Percentiles rank a stretch among this genome's conserved stretches.
Evolutionary conservation across 2,329 filamentous ascomycete genomes (phyloP).

Genomic region (Metarhizium robertsii): DNA sequence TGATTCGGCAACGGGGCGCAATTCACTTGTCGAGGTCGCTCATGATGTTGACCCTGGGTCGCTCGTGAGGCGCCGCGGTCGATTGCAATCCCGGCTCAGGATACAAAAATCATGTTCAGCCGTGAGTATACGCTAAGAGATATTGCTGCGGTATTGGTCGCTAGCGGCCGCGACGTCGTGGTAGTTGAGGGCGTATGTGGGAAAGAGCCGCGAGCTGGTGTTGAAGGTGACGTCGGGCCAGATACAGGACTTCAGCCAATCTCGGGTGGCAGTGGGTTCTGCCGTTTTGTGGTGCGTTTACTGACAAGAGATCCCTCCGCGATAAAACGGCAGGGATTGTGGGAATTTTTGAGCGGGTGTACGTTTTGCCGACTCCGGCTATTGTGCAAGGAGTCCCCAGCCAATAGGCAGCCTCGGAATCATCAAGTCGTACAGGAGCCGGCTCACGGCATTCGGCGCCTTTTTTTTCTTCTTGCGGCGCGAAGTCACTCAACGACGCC

Average conservation of each 20-base stretch:
- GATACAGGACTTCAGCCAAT: neutral
- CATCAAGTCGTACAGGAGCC: constrained; percentile 3
- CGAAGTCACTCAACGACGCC: neutral
- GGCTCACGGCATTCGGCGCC: neutral
- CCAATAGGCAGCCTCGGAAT: constrained; percentile 11
- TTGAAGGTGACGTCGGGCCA: neutral
- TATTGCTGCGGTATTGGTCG: neutral
- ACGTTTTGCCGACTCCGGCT: constrained; percentile 10
- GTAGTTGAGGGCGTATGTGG: neutral
- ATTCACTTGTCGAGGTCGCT: constrained; percentile 86
- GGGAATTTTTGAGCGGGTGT: constrained; percentile 1
- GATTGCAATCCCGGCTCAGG: constrained; percentile 9
- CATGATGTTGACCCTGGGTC: constrained; percentile 42
- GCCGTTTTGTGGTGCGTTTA: too few relatives aligned
- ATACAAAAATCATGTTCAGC: constrained; percentile 16
- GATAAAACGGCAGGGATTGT: neutral
- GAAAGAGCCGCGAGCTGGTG: neutral
- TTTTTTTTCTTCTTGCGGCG: constrained; percentile 7
- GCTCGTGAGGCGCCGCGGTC: constrained; percentile 10
- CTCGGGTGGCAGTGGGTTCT: neutral
- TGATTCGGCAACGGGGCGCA: constrained; percentile 7
- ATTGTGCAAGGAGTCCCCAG: neutral
- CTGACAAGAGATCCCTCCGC: too few relatives aligned
- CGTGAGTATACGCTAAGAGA: constrained; percentile 2
- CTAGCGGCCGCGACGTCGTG: neutral